Evolutionary conservation across 495 filamentous ascomycete genomes (phyloP), one percentile per base, ranked within the genome.

Genomic region (Lindgomyces ingoldianus): DNA sequence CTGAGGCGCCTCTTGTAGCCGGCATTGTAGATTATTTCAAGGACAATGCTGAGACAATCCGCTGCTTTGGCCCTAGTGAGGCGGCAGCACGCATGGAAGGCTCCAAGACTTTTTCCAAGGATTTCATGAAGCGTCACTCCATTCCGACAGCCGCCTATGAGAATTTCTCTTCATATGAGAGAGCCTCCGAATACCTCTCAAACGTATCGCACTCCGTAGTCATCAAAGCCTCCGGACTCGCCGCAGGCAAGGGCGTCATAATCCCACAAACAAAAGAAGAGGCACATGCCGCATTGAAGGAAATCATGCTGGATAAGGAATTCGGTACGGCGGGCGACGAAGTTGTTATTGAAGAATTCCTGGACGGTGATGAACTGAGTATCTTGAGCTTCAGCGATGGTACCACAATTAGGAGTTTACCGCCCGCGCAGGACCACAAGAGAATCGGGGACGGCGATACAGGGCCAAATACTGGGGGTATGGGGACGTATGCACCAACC

Each of bases 341-440:
- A 76, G 90, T 98, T 16, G 94, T 98, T 45, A 95, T 98, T 70
- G 94, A 98, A 75, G 95, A 98, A 76, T 96, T 87, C 71, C 77
- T 98, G 46, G 87, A 88, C 68, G 94, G 94, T 47, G 91, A 98
- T 46, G 94, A 98, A 76, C 76, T 98, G 68, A 93, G 89, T 73
- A 89, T 98, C 60, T 76, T 98, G 52, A 89, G 87, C 22, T 96
- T 98, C 80, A 88, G 86, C 68, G 94, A 98, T 72, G 94, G 94
- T 25, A 89, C 89, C 68, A 91, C 89, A 2, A 88, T 96, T 66
- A 83, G 82, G 69, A 89, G 88, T 10, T 81, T 97, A n/a, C 91
- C 92, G 39, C 85, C 95, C 0, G 94, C 94, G 11, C 94, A 98
- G 72, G 94, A 98, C 73, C 94, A 98, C 79, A 98, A 98, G 81